Conservation (phyloP, 768 basidiomycete species). For the Lentinula guzmanii region DNA sequence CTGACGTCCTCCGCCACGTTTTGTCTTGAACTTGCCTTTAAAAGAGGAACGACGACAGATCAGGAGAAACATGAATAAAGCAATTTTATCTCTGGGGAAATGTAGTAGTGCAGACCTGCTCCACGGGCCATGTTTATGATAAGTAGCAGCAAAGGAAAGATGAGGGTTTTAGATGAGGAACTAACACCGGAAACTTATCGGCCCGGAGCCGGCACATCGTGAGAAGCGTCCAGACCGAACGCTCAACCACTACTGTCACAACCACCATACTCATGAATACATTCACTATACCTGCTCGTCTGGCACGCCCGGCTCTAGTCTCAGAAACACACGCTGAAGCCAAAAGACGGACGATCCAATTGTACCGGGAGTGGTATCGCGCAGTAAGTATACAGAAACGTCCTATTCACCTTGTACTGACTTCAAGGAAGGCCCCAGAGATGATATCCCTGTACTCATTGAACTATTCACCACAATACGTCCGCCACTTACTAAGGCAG, state of each 20-base stretch:
- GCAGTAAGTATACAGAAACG: slow-evolving; percentile 48
- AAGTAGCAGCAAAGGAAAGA: background rate
- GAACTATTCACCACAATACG: slow-evolving; percentile 66
- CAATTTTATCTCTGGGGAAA: background rate
- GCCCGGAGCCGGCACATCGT: background rate
- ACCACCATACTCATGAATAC: slow-evolving; percentile 19
- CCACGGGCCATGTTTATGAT: slow-evolving; percentile 39
- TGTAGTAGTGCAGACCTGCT: slow-evolving; percentile 27
- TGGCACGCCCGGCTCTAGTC: slow-evolving; percentile 65
- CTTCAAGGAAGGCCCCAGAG: slow-evolving; percentile 72
- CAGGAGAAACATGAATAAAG: background rate
- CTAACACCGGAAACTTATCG: background rate
- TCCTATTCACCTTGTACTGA: background rate
- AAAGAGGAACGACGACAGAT: background rate
- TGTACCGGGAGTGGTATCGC: slow-evolving; percentile 94
- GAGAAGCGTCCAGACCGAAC: background rate
- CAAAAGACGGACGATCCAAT: slow-evolving; percentile 58
- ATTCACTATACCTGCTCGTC: slow-evolving; percentile 79
- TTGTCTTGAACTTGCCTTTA: slow-evolving; percentile 77
- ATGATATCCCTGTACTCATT: slow-evolving; percentile 79
- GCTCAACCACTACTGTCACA: too few relatives aligned
- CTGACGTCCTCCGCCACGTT: slow-evolving; percentile 81
- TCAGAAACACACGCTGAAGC: slow-evolving; percentile 57
- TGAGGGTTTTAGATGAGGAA: background rate
- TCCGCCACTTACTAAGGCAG: slow-evolving; percentile 79